These are phyloP conservation scores for Phialophora chinensis DNA, from an alignment of 2,329 filamentous ascomycete species.

Conservation along the genomic window DNA sequence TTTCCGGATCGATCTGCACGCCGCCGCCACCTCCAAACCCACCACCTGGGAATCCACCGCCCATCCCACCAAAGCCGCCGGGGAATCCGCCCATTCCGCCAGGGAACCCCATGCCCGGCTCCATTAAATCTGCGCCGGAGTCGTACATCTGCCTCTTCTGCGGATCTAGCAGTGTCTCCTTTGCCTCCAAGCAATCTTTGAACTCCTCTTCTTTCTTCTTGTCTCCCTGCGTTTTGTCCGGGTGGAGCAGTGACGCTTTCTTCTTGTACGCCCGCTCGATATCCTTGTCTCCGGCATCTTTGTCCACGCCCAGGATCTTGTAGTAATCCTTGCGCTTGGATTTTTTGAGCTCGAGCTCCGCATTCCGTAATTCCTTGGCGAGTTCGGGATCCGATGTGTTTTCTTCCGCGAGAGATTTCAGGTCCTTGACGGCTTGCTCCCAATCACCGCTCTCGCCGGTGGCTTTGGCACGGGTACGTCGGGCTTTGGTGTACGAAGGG, in stretches of 20 bases:
- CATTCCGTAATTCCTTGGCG: conserved; percentile 82
- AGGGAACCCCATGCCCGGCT: conserved; percentile 78
- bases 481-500: conserved; percentile 83
- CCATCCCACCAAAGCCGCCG: conserved; percentile 50
- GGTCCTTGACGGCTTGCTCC: conserved; percentile 88
- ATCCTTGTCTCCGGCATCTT: conserved; percentile 79
- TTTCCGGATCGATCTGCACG: conserved; percentile 46
- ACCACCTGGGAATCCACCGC: conserved; percentile 47
- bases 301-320: conserved; percentile 89
- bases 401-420: conserved; percentile 82
- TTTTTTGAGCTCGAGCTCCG: conserved; percentile 97
- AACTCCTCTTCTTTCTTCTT: conserved; percentile 85
- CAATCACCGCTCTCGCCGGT: conserved; percentile 83
- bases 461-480: conserved; percentile 92
- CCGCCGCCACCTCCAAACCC: conserved; percentile 49
- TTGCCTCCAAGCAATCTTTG: conserved; percentile 97
- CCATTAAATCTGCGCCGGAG: conserved; percentile 87
- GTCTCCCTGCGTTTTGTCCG: conserved; percentile 95
- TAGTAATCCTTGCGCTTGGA: conserved; percentile 97
- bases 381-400: conserved; percentile 83
- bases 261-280: conserved; percentile 98
- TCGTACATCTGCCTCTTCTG: conserved; percentile 93
- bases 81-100: conserved; percentile 48
- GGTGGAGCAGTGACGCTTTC: conserved; percentile 90
- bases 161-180: conserved; percentile 92